These are phyloP conservation scores for Trichoderma atroviride DNA, from an alignment of 2,329 filamentous ascomycete genomes.

Conservation along the genomic window DNA sequence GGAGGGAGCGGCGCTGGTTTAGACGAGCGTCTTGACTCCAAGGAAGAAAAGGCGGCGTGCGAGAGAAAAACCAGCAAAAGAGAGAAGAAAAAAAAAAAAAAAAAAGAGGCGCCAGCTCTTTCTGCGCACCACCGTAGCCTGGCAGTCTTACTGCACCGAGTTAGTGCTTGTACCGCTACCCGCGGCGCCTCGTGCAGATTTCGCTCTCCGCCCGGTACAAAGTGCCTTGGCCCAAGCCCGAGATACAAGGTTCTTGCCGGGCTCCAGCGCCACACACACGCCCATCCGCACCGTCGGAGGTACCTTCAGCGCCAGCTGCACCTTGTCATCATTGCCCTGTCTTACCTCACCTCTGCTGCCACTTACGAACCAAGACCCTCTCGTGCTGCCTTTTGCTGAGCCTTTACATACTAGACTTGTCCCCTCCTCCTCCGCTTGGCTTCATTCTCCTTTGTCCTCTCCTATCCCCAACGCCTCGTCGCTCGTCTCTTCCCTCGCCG, in stretches of 20 bases:
- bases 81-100: background rate
- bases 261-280: constrained; percentile 16
- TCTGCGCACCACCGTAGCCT: background rate
- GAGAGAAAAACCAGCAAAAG: background rate
- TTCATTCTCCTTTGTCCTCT: constrained; percentile 26
- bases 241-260: constrained; percentile 12
- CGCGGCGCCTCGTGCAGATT: background rate
- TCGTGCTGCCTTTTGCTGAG: background rate
- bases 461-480: constrained; percentile 31
- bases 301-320: constrained; percentile 12
- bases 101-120: background rate
- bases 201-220: background rate
- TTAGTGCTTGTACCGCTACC: background rate
- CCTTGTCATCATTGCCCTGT: constrained; percentile 28
- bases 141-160: background rate
- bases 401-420: constrained; percentile 26
- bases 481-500: constrained; percentile 33
- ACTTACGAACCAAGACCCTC: constrained; percentile 8
- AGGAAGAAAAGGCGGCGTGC: background rate
- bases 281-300: constrained; percentile 4
- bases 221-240: background rate
- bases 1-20: background rate
- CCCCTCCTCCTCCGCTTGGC: constrained; percentile 27
- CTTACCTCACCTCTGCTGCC: constrained; percentile 24
- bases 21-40: background rate